A percentile compares a stretch with the other conserved stretches of the same genome.
Conservation (phyloP, 371 early-diverging fungal genomes). For the Mucor lusitanicus region DNA sequence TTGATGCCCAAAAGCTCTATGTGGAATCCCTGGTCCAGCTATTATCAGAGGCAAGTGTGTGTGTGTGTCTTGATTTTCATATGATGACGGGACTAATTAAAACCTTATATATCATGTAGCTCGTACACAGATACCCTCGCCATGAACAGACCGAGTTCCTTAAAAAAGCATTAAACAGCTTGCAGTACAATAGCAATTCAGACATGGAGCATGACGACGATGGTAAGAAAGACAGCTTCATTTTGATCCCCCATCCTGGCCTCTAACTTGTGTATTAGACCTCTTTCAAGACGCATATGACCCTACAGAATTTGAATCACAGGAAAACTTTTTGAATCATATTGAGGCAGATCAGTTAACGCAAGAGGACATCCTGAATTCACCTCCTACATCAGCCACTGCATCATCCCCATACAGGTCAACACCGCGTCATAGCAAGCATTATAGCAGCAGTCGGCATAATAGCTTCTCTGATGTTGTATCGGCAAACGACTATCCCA, state of each 20-base stretch:
- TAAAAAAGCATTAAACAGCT: conserved; percentile 17
- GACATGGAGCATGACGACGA: conserved; percentile 10
- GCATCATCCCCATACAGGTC: not conserved
- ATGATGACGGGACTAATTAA: not conserved
- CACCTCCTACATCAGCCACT: conserved; percentile 10
- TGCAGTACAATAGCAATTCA: conserved; percentile 9
- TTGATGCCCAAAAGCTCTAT: conserved; percentile 30
- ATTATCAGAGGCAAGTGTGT: conserved; percentile 20
- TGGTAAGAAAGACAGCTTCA: not conserved
- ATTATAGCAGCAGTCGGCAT: not conserved
- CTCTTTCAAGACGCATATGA: conserved; percentile 25
- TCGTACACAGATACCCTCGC: conserved; percentile 27
- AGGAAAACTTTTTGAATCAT: conserved; percentile 21
- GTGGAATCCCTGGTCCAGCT: conserved; percentile 27
- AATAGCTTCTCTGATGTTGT: conserved; percentile 3
- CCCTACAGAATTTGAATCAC: conserved; percentile 18
- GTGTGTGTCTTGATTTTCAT: not conserved
- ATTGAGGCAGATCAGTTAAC: conserved; percentile 23
- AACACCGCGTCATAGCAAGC: not conserved
- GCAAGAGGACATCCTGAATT: conserved; percentile 3
- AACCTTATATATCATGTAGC: not conserved
- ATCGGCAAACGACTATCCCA: conserved; percentile 23
- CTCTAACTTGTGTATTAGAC: conserved; percentile 6
- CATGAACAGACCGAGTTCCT: conserved; percentile 22
- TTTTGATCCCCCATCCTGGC: too few species aligned